phyloP scores from a whole-genome alignment of 306 rosid species.

The Fragaria nilgerrensis region DNA sequence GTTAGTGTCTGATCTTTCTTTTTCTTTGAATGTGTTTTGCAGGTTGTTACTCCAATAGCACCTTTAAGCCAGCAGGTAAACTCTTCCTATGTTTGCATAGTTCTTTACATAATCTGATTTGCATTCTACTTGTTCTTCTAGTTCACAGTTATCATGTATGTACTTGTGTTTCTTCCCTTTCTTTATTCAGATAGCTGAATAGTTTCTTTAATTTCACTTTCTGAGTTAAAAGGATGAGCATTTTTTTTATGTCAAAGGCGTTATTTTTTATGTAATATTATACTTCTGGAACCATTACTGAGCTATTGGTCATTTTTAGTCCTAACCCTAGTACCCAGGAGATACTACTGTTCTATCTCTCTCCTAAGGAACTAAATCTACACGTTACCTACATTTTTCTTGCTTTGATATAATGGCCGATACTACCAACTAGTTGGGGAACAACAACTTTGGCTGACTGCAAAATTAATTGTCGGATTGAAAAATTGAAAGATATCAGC shows the following conservation, averaged over 20 bases:
- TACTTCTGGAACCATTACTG: not conserved
- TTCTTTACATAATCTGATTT: not conserved
- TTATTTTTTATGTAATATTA: not conserved
- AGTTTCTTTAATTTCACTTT: not conserved
- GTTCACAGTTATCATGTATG: not conserved
- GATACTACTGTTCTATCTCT: not conserved
- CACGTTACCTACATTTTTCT: not conserved
- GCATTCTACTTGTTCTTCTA: not conserved
- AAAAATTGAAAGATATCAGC: not conserved
- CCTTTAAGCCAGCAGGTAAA: slow-evolving; percentile 98
- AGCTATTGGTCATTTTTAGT: not conserved
- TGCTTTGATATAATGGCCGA: not conserved
- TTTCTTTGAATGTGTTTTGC: slow-evolving; percentile 23
- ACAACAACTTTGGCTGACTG: not conserved
- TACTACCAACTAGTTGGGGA: not conserved
- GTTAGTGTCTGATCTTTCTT: not conserved
- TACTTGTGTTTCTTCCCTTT: not conserved
- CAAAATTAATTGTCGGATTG: not conserved
- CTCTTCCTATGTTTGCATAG: slow-evolving; percentile 1
- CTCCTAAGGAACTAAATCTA: not conserved
- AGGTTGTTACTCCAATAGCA: slow-evolving; percentile 99
- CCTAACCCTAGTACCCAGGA: not conserved
- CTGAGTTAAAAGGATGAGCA: not conserved
- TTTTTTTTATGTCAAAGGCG: not conserved
- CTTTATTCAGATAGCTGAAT: not conserved